A percentile compares a stretch with the other conserved stretches of the same genome.
phyloP scores from a whole-genome alignment of 805 yeast genomes.

The Ogataea henricii region DNA sequence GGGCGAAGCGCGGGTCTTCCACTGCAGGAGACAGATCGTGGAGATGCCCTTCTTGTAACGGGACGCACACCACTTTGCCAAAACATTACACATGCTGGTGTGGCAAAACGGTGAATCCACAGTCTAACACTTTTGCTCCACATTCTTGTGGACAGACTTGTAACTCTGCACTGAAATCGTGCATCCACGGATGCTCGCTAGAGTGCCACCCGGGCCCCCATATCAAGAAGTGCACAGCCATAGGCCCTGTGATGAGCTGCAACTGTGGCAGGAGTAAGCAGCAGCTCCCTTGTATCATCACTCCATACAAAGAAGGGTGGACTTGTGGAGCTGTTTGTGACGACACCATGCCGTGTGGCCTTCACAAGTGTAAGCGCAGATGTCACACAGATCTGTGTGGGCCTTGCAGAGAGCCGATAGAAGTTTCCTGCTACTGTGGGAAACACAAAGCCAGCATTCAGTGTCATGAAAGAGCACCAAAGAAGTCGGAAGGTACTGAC shows the following conservation, averaged over 20 bases:
- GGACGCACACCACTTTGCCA: slow-evolving; percentile 48
- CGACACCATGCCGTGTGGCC: slow-evolving; percentile 66
- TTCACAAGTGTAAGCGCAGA: slow-evolving; percentile 59
- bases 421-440: slow-evolving; percentile 77
- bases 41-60: slow-evolving; percentile 87
- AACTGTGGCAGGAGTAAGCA: slow-evolving; percentile 68
- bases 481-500: slow-evolving; percentile 28
- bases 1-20: slow-evolving; percentile 80
- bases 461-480: slow-evolving; percentile 48
- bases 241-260: slow-evolving; percentile 72
- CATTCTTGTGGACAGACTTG: slow-evolving; percentile 92
- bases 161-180: slow-evolving; percentile 50
- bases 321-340: slow-evolving; percentile 63
- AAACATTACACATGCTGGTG: slow-evolving; percentile 82
- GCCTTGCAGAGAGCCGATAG: slow-evolving; percentile 53
- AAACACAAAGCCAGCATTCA: slow-evolving; percentile 42
- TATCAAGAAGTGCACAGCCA: slow-evolving; percentile 69
- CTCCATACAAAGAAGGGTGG: slow-evolving; percentile 71
- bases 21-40: slow-evolving; percentile 61
- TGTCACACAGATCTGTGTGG: slow-evolving; percentile 91
- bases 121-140: slow-evolving; percentile 58
- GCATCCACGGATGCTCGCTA: slow-evolving; percentile 74
- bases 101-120: slow-evolving; percentile 73
- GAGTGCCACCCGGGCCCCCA: slow-evolving; percentile 92
- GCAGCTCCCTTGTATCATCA: slow-evolving; percentile 73